phyloP scores from a whole-genome alignment of 208 protist genomes.

The Tritrichomonas musculus region DNA sequence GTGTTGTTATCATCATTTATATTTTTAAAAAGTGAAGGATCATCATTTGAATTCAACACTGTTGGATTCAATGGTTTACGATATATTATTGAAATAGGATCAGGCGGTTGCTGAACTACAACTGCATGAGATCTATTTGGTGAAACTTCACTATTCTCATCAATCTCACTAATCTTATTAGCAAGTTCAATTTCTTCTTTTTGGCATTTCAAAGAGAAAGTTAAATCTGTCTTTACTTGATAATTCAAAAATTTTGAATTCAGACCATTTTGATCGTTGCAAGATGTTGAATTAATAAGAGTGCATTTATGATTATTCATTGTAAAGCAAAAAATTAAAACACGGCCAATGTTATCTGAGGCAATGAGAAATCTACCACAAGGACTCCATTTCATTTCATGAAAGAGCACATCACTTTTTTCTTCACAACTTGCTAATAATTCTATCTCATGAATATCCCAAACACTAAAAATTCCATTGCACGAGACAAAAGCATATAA shows the following conservation, averaged over 20 bases:
- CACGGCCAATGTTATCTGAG: not conserved
- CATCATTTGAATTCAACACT: not conserved
- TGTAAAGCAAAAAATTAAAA: not conserved
- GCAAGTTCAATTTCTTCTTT: not conserved
- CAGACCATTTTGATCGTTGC: not conserved
- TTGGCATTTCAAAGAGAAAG: not conserved
- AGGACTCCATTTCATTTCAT: not conserved
- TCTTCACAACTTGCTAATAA: not conserved
- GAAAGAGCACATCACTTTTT: not conserved
- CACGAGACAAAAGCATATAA: not conserved
- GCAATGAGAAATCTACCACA: not conserved
- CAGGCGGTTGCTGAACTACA: not conserved
- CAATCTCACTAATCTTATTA: not conserved
- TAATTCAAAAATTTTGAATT: too few species aligned
- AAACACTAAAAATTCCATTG: not conserved
- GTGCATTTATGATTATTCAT: not conserved
- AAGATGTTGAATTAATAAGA: not conserved
- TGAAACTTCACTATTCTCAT: not conserved
- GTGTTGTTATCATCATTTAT: not conserved
- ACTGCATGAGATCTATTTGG: not conserved
- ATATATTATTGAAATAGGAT: not conserved
- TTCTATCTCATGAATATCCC: not conserved
- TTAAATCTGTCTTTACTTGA: not conserved
- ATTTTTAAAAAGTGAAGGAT: not conserved
- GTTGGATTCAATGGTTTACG: not conserved